Percentiles rank a stretch among this genome's conserved stretches.
phyloP scores from a whole-genome alignment of 2,329 filamentous ascomycete genomes.

The Capronia epimyces region DNA sequence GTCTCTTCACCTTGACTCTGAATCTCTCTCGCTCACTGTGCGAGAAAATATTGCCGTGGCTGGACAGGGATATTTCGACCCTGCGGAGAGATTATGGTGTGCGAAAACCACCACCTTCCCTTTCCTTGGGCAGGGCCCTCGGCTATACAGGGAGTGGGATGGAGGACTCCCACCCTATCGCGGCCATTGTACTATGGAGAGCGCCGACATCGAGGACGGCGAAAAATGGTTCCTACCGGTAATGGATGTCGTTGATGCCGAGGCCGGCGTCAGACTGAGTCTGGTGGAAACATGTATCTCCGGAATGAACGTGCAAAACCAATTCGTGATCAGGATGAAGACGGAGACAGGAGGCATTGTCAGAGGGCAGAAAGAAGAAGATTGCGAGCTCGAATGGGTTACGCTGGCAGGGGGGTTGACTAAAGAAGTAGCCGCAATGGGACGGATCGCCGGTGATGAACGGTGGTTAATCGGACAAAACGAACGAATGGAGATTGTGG shows the following conservation, averaged over 20 bases:
- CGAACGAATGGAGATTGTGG: slow-evolving; percentile 45
- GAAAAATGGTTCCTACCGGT: slow-evolving; percentile 37
- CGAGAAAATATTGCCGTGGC: slow-evolving; percentile 52
- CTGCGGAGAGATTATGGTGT: slow-evolving; percentile 39
- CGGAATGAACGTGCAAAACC: slow-evolving; percentile 30
- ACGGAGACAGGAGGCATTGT: slow-evolving; percentile 16
- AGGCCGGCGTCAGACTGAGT: slow-evolving; percentile 34
- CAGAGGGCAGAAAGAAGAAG: background rate
- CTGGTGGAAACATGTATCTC: slow-evolving; percentile 34
- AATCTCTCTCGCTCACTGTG: slow-evolving; percentile 47
- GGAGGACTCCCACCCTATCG: slow-evolving; percentile 44
- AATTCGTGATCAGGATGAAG: slow-evolving; percentile 32
- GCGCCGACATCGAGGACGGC: slow-evolving; percentile 30
- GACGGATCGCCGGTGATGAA: slow-evolving; percentile 55
- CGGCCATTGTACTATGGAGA: slow-evolving; percentile 38
- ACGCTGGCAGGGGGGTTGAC: slow-evolving; percentile 38
- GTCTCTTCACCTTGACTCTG: slow-evolving; percentile 48
- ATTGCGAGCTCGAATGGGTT: slow-evolving; percentile 9
- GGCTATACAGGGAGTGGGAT: slow-evolving; percentile 45
- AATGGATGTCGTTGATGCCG: slow-evolving; percentile 34
- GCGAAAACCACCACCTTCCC: slow-evolving; percentile 52
- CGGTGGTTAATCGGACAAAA: slow-evolving; percentile 59
- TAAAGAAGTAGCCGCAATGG: slow-evolving; percentile 48
- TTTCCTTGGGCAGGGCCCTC: slow-evolving; percentile 47
- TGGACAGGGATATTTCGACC: slow-evolving; percentile 42